Percentiles rank a stretch among this genome's conserved stretches.
Evolutionary conservation across 148 eudicot species (phyloP).

Genomic region (Bassia scoparia): DNA sequence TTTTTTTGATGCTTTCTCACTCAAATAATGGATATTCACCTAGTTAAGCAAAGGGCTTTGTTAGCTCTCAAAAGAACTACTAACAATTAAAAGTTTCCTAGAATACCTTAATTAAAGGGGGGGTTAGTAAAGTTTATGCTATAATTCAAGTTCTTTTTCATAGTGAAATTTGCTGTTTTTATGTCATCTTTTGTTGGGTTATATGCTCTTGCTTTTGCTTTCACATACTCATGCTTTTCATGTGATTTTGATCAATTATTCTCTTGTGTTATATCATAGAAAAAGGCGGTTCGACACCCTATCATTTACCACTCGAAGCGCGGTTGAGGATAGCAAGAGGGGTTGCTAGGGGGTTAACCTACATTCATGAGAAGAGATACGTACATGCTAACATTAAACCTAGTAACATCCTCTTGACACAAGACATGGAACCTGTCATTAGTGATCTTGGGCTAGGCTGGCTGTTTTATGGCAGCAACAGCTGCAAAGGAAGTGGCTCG

Average conservation of each 20-base stretch:
- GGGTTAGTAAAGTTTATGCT: conserved; percentile 6
- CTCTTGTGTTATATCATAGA: conserved; percentile 32
- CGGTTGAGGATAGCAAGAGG: conserved; percentile 83
- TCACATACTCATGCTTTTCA: conserved; percentile 23
- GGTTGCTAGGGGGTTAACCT: conserved; percentile 69
- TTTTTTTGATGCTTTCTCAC: conserved; percentile 1
- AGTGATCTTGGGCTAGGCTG: conserved; percentile 73
- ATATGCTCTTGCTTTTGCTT: conserved; percentile 26
- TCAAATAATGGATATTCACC: conserved; percentile 25
- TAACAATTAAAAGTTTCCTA: background rate
- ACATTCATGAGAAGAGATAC: conserved; percentile 84
- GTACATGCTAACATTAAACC: conserved; percentile 92
- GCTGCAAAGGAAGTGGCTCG: conserved; percentile 34
- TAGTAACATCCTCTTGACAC: conserved; percentile 76
- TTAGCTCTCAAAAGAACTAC: background rate
- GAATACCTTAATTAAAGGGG: conserved; percentile 6
- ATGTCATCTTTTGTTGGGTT: conserved; percentile 13
- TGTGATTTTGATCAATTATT: background rate
- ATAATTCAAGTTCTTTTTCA: background rate
- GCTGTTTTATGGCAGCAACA: conserved; percentile 42
- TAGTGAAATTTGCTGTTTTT: conserved; percentile 1
- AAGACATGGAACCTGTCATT: conserved; percentile 76
- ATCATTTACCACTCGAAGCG: conserved; percentile 51
- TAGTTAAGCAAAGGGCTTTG: conserved; percentile 6
- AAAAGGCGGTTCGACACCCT: conserved; percentile 65